Evolutionary conservation across 305 asterid species (phyloP).

Genomic region (Solanum hybrid): DNA sequence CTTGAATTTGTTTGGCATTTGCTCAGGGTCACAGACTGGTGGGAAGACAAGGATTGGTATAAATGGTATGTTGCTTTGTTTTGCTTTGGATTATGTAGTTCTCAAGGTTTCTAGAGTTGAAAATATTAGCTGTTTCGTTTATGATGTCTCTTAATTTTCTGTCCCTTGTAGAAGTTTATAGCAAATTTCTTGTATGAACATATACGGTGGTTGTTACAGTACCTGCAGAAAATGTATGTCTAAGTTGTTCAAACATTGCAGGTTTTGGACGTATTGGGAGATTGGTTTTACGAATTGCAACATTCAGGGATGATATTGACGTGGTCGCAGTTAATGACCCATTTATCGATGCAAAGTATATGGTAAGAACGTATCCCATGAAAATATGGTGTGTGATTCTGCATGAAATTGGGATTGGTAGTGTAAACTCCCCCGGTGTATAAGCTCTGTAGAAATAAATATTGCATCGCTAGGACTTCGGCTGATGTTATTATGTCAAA

Average conservation of each 20-base stretch:
- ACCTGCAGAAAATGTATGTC: background rate
- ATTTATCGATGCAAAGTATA: conserved; percentile 83
- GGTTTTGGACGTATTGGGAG: conserved; percentile 99
- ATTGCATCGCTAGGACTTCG: background rate
- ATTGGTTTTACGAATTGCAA: conserved; percentile 76
- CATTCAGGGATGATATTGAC: conserved; percentile 84
- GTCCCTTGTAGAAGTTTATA: background rate
- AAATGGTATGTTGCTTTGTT: conserved; percentile 52
- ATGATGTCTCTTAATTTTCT: background rate
- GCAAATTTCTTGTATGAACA: background rate
- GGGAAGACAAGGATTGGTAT: conserved; percentile 80
- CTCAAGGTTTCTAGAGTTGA: background rate
- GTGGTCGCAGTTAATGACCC: conserved; percentile 99
- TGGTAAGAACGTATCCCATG: conserved; percentile 44
- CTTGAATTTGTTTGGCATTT: conserved; percentile 9
- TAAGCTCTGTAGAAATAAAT: background rate
- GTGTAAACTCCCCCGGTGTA: too few relatives aligned
- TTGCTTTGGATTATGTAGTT: background rate
- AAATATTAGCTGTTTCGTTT: background rate
- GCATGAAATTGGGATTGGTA: background rate
- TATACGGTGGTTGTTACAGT: background rate
- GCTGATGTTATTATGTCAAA: background rate
- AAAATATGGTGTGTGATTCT: background rate
- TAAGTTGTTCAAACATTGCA: conserved; percentile 20
- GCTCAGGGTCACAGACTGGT: conserved; percentile 52